These are phyloP conservation scores for Lepidopterella palustris DNA, from an alignment of 495 filamentous ascomycete genomes.

Conservation along the genomic window DNA sequence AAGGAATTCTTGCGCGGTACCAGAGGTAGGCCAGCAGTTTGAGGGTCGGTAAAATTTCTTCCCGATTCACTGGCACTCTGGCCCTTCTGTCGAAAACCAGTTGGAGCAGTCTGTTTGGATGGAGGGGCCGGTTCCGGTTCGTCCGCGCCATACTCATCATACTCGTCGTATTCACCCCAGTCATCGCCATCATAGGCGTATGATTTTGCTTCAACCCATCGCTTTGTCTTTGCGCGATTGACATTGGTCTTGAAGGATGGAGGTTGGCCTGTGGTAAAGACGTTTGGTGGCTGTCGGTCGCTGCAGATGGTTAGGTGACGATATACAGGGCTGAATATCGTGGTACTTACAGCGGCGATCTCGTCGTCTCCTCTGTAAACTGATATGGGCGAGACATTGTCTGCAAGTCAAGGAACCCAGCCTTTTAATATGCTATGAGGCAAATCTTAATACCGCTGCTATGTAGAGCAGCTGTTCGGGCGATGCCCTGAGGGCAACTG, in stretches of 20 bases:
- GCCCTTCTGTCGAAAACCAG: slow-evolving; percentile 32
- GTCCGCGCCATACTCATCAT: slow-evolving; percentile 60
- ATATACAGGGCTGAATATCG: background rate
- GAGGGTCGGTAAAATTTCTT: slow-evolving; percentile 31
- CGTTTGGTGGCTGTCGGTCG: slow-evolving; percentile 29
- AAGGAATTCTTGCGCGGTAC: slow-evolving; percentile 40
- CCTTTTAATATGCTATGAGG: background rate
- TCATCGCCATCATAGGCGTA: slow-evolving; percentile 89
- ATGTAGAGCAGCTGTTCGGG: background rate
- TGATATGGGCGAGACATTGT: slow-evolving; percentile 37
- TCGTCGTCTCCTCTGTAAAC: slow-evolving; percentile 26
- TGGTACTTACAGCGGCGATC: slow-evolving; percentile 25
- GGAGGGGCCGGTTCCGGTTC: slow-evolving; percentile 46
- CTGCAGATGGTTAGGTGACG: slow-evolving; percentile 18
- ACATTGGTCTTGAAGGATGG: slow-evolving; percentile 71
- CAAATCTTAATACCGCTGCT: slow-evolving; percentile 1
- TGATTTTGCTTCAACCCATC: slow-evolving; percentile 88
- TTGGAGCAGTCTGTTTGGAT: slow-evolving; percentile 16
- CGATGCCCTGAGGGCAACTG: slow-evolving; percentile 4
- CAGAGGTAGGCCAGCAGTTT: slow-evolving; percentile 23
- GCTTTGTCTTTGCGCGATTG: slow-evolving; percentile 83
- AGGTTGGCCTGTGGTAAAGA: slow-evolving; percentile 38
- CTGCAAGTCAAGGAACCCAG: slow-evolving; percentile 11
- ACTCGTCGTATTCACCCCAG: slow-evolving; percentile 81
- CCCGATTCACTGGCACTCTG: slow-evolving; percentile 26